A percentile compares a stretch with the other conserved stretches of the same genome.
These are phyloP conservation scores for Penicillium cinerascens DNA, from an alignment of 495 filamentous ascomycete genomes.

Conservation along the genomic window DNA sequence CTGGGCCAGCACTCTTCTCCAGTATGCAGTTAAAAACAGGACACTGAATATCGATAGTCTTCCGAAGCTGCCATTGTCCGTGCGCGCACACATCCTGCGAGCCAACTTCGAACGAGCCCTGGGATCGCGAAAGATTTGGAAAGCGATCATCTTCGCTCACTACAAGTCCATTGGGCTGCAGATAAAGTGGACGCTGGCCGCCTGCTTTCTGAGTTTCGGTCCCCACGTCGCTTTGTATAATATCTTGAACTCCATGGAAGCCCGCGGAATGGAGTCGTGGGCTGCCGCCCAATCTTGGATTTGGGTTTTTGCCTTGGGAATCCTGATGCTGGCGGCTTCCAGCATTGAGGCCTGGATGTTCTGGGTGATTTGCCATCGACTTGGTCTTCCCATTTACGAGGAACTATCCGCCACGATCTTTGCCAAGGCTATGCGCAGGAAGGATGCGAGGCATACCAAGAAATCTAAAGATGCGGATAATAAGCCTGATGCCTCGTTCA, in stretches of 20 bases:
- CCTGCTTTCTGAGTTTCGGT: conserved; percentile 58
- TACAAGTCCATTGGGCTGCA: conserved; percentile 51
- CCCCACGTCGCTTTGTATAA: conserved; percentile 68
- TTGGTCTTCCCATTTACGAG: conserved; percentile 62
- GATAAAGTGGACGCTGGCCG: conserved; percentile 47
- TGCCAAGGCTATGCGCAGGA: conserved; percentile 72
- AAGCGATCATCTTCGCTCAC: conserved; percentile 55
- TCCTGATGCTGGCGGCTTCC: conserved; percentile 50
- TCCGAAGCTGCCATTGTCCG: too few relatives aligned
- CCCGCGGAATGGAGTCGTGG: conserved; percentile 29
- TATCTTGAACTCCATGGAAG: conserved; percentile 61
- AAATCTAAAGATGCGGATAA: conserved; percentile 37
- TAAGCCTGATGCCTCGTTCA: conserved; percentile 6
- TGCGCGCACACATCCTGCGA: conserved; percentile 27
- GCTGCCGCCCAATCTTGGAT: conserved; percentile 55
- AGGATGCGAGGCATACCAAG: conserved; percentile 61
- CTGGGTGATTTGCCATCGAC: conserved; percentile 62
- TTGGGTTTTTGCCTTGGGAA: conserved; percentile 62
- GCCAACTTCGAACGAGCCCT: conserved; percentile 49
- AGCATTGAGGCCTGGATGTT: conserved; percentile 59
- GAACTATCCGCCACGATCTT: conserved; percentile 73
- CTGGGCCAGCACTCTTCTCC: conserved; percentile 57
- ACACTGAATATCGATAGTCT: conserved; percentile 55
- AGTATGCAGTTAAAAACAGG: conserved; percentile 51
- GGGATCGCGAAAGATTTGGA: conserved; percentile 55